These are phyloP conservation scores for Aspergillus coremiiformis DNA, from an alignment of 495 filamentous ascomycete genomes.

Conservation along the genomic window DNA sequence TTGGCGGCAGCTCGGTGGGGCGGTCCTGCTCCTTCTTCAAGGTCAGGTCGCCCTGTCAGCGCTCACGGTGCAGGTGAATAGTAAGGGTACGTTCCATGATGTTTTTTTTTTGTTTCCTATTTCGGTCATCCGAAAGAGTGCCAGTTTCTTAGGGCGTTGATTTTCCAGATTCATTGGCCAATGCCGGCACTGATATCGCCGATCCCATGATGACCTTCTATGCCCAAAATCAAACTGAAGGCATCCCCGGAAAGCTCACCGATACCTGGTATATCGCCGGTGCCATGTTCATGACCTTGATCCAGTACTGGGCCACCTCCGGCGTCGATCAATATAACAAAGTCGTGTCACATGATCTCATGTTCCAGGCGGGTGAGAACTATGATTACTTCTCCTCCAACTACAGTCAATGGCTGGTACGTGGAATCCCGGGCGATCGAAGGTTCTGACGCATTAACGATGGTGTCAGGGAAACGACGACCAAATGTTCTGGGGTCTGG, in stretches of 20 bases:
- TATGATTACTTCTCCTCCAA: slow-evolving; percentile 35
- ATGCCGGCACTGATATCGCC: slow-evolving; percentile 16
- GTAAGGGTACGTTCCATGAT: slow-evolving; percentile 11
- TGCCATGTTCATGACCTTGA: slow-evolving; percentile 39
- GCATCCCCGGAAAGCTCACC: slow-evolving; percentile 32
- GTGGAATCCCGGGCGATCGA: background rate
- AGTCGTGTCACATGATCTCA: slow-evolving; percentile 36
- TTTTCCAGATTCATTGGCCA: slow-evolving; percentile 14
- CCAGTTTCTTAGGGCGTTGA: background rate
- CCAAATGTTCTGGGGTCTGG: slow-evolving; percentile 48
- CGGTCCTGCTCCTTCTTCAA: slow-evolving; percentile 13
- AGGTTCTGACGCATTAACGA: background rate
- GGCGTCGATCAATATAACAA: slow-evolving; percentile 39
- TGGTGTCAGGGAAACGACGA: slow-evolving; percentile 43
- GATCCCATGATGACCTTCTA: slow-evolving; percentile 43
- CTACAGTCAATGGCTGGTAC: slow-evolving; percentile 25
- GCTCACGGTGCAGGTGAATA: slow-evolving; percentile 9
- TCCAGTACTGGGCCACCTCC: slow-evolving; percentile 46
- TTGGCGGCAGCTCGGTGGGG: slow-evolving; percentile 3
- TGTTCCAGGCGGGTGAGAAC: slow-evolving; percentile 36
- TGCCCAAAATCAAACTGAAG: slow-evolving; percentile 33
- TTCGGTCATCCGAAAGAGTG: background rate
- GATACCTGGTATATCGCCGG: slow-evolving; percentile 44
- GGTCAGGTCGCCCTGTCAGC: slow-evolving; percentile 11
- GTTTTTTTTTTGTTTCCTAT: background rate